These are phyloP conservation scores for Turnera subulata DNA, from an alignment of 345 rosid species.

Conservation along the genomic window DNA sequence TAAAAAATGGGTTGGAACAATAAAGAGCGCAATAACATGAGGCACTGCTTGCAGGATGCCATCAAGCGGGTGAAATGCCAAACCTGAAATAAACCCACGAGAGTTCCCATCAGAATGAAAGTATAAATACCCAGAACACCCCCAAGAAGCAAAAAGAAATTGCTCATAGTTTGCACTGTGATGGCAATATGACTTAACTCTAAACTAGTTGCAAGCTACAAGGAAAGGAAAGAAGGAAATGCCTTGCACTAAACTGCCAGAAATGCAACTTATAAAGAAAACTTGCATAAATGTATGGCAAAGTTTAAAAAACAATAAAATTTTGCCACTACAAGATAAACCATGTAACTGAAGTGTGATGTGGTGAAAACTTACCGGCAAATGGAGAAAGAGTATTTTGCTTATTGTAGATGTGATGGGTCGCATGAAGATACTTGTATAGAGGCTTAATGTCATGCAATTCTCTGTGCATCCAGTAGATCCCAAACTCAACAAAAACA, in stretches of 20 bases:
- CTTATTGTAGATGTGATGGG: conserved; percentile 96
- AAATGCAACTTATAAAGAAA: too few species aligned
- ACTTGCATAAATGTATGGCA: too few species aligned
- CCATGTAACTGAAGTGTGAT: too few species aligned
- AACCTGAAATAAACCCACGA: conserved; percentile 41
- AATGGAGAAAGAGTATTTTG: conserved; percentile 94
- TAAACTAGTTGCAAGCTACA: too few species aligned
- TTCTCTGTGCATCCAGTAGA: conserved; percentile 95
- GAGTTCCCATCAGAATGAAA: background rate
- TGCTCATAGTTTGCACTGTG: too few species aligned
- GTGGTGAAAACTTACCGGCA: conserved; percentile 57
- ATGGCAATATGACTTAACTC: too few species aligned
- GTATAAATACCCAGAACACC: background rate
- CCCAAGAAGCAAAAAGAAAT: too few species aligned
- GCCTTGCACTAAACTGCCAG: too few species aligned
- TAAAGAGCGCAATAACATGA: conserved; percentile 67
- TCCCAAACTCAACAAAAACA: conserved; percentile 75
- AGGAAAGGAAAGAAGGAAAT: too few species aligned
- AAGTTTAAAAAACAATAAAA: too few species aligned
- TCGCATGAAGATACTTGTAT: conserved; percentile 83
- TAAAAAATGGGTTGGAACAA: conserved; percentile 76
- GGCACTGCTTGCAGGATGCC: conserved; percentile 93
- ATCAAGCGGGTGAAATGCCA: conserved; percentile 89
- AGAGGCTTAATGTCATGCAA: conserved; percentile 92
- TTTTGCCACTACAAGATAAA: too few species aligned